Evolutionary conservation across 2,329 filamentous ascomycete genomes (phyloP).

Genomic region (Allantophomopsis lycopodina): DNA sequence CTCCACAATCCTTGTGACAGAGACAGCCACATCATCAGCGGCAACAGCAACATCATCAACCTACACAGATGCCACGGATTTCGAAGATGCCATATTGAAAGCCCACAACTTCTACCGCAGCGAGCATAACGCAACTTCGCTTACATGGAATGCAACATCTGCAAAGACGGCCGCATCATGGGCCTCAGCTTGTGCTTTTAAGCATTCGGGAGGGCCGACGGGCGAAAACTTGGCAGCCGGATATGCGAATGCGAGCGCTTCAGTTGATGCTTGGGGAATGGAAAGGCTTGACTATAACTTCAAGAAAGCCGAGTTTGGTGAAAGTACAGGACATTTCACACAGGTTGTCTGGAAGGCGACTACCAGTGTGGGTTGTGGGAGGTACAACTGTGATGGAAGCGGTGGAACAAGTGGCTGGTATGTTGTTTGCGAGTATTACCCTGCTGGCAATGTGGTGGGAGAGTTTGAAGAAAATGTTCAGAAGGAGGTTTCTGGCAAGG

Average conservation of each 20-base stretch:
- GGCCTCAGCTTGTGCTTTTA: constrained; percentile 30
- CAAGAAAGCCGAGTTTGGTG: constrained; percentile 35
- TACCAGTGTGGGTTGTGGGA: constrained; percentile 40
- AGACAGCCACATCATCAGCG: constrained; percentile 1
- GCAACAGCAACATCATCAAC: constrained; percentile 11
- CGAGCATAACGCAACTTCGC: constrained; percentile 41
- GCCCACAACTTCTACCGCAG: constrained; percentile 52
- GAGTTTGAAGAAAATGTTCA: constrained; percentile 32
- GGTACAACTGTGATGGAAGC: constrained; percentile 23
- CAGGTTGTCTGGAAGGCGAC: constrained; percentile 60
- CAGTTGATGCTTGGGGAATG: constrained; percentile 53
- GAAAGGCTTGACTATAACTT: constrained; percentile 48
- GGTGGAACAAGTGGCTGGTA: constrained; percentile 42
- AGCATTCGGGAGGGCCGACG: constrained; percentile 45
- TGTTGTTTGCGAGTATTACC: constrained; percentile 58
- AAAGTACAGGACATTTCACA: constrained; percentile 56
- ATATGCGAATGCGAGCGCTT: constrained; percentile 41
- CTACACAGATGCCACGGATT: constrained; percentile 26
- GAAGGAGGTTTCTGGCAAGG: constrained; percentile 11
- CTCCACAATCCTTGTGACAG: constrained; percentile 27
- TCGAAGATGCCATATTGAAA: constrained; percentile 41
- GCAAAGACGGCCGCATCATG: constrained; percentile 38
- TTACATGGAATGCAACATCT: constrained; percentile 54
- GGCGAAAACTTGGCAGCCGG: constrained; percentile 66
- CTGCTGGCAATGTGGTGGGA: constrained; percentile 47